Conservation (phyloP, 2,329 filamentous ascomycete genomes). For the Zalaria obscura region DNA sequence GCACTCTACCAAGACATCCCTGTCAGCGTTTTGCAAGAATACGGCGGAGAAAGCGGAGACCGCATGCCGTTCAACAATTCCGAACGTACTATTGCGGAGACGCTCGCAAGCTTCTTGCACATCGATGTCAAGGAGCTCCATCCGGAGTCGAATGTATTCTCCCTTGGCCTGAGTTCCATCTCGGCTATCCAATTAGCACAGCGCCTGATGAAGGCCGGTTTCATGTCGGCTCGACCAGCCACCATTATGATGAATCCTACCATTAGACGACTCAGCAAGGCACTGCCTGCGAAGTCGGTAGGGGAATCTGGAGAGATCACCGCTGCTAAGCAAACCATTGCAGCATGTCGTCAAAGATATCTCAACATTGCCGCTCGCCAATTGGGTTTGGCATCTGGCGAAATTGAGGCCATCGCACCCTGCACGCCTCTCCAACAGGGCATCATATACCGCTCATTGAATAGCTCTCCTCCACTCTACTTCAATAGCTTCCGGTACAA, state of each 20-base stretch:
- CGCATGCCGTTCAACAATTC: slow-evolving; percentile 18
- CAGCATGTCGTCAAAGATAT: slow-evolving; percentile 50
- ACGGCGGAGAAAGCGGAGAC: slow-evolving; percentile 12
- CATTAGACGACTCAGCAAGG: slow-evolving; percentile 25
- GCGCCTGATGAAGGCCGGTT: slow-evolving; percentile 48
- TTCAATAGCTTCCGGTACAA: slow-evolving; percentile 61
- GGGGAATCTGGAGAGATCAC: slow-evolving; percentile 18
- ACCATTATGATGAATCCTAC: slow-evolving; percentile 46
- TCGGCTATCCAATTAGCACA: slow-evolving; percentile 59
- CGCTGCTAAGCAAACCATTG: slow-evolving; percentile 45
- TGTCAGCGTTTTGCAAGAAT: slow-evolving; percentile 44
- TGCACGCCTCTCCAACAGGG: slow-evolving; percentile 80
- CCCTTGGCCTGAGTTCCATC: slow-evolving; percentile 79
- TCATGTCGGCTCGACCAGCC: slow-evolving; percentile 47
- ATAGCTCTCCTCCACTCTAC: slow-evolving; percentile 47
- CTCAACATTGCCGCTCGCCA: slow-evolving; percentile 35
- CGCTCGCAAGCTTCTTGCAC: slow-evolving; percentile 40
- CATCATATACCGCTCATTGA: slow-evolving; percentile 59
- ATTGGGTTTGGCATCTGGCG: slow-evolving; percentile 34
- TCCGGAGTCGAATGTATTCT: slow-evolving; percentile 57
- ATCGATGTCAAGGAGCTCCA: slow-evolving; percentile 30
- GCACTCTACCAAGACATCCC: slow-evolving; percentile 49
- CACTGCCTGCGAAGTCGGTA: slow-evolving; percentile 11
- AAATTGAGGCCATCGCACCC: slow-evolving; percentile 62
- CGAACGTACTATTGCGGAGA: slow-evolving; percentile 35